These are phyloP conservation scores for Escovopsis sp. DNA, from an alignment of 2,329 filamentous ascomycete species.

Conservation along the genomic window DNA sequence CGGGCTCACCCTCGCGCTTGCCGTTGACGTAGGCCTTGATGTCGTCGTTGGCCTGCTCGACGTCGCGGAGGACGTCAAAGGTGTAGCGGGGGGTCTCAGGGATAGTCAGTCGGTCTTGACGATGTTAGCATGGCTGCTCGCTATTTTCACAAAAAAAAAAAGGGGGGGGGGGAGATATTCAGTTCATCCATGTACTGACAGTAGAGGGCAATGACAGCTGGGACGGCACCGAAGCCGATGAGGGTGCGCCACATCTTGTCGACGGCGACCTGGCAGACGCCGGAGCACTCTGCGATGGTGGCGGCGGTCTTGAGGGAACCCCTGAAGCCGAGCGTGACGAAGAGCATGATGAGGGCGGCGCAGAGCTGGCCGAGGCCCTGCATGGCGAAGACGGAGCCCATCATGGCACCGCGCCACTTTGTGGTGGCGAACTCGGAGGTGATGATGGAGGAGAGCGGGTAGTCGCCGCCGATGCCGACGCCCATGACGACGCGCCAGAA, in stretches of 20 bases:
- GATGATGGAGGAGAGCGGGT: slow-evolving; percentile 69
- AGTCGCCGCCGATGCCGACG: slow-evolving; percentile 39
- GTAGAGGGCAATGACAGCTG: slow-evolving; percentile 69
- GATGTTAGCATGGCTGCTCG: too few relatives aligned
- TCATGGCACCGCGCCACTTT: slow-evolving; percentile 76
- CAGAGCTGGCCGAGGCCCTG: slow-evolving; percentile 70
- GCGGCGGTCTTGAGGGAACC: slow-evolving; percentile 39
- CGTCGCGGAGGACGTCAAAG: slow-evolving; percentile 63
- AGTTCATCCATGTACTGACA: slow-evolving; percentile 31
- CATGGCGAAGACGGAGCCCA: slow-evolving; percentile 77
- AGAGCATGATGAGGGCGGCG: slow-evolving; percentile 61
- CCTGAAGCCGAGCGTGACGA: slow-evolving; percentile 59
- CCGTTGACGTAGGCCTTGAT: slow-evolving; percentile 61
- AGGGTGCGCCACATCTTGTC: slow-evolving; percentile 81
- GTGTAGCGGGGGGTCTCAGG: slow-evolving; percentile 82
- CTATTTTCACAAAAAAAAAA: too few relatives aligned
- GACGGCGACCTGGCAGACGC: slow-evolving; percentile 30
- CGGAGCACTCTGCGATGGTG: slow-evolving; percentile 37
- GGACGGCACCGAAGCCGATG: slow-evolving; percentile 68
- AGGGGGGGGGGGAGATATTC: too few relatives aligned
- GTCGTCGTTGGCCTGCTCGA: slow-evolving; percentile 59
- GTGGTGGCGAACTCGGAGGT: slow-evolving; percentile 75
- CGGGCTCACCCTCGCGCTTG: slow-evolving; percentile 44
- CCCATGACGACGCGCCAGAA: slow-evolving; percentile 71
- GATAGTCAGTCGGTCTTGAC: slow-evolving; percentile 52